Evolutionary conservation across 2,329 filamentous ascomycete species (phyloP).

Genomic region (Calonectria pseudoturangicola): DNA sequence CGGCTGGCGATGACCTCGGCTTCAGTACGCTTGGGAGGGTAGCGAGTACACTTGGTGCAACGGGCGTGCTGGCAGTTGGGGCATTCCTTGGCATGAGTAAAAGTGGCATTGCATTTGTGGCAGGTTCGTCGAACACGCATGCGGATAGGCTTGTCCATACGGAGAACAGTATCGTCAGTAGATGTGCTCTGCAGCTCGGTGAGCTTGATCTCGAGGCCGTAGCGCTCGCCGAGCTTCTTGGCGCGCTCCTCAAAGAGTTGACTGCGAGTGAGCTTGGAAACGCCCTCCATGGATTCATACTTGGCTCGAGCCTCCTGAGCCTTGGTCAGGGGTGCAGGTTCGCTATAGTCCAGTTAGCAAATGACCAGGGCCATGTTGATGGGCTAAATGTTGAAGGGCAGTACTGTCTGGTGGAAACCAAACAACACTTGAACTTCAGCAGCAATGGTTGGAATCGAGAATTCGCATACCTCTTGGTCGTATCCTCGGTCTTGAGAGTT

Average conservation of each 20-base stretch:
- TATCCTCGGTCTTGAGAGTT: slow-evolving; percentile 49
- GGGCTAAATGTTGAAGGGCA: slow-evolving; percentile 1
- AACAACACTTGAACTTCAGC: not conserved
- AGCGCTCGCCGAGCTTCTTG: slow-evolving; percentile 72
- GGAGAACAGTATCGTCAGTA: slow-evolving; percentile 73
- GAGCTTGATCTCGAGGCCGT: slow-evolving; percentile 73
- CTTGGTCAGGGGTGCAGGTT: slow-evolving; percentile 46
- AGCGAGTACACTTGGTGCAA: slow-evolving; percentile 87
- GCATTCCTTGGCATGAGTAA: slow-evolving; percentile 84
- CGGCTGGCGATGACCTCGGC: slow-evolving; percentile 72
- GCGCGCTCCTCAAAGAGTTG: slow-evolving; percentile 75
- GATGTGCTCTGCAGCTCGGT: slow-evolving; percentile 70
- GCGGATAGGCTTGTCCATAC: slow-evolving; percentile 84
- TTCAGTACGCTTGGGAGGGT: slow-evolving; percentile 80
- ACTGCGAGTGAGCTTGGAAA: slow-evolving; percentile 66
- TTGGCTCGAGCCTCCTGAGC: slow-evolving; percentile 52
- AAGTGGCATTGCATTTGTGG: slow-evolving; percentile 86
- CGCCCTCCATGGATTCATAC: slow-evolving; percentile 57
- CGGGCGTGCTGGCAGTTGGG: slow-evolving; percentile 84
- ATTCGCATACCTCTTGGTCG: slow-evolving; percentile 53
- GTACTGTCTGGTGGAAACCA: not conserved
- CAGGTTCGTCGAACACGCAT: slow-evolving; percentile 87
- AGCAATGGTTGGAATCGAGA: not conserved
- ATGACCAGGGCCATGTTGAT: not conserved
- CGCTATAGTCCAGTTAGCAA: slow-evolving; percentile 41